A percentile compares a stretch with the other conserved stretches of the same genome.
These are phyloP conservation scores for Ascoidea asiatica DNA, from an alignment of 805 yeast genomes.

Conservation along the genomic window DNA sequence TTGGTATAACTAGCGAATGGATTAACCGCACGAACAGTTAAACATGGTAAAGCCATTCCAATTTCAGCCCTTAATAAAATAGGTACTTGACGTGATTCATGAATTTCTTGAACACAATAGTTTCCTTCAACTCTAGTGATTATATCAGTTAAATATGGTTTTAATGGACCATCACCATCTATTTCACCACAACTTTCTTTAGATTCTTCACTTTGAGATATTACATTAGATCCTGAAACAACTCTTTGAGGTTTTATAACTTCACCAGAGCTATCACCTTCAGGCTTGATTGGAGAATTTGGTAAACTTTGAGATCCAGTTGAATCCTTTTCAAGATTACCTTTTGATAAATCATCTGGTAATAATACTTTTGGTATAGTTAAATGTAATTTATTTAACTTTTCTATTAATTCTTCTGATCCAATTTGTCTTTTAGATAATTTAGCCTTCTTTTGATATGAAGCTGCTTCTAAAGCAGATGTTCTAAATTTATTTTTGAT, in stretches of 20 bases:
- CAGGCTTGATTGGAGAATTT: conserved; percentile 4
- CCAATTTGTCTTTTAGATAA: conserved; percentile 1
- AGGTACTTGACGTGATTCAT: conserved; percentile 69
- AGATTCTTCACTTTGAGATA: background rate
- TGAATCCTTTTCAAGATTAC: background rate
- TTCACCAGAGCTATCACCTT: conserved; percentile 4
- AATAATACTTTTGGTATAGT: conserved; percentile 29
- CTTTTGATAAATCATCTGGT: conserved; percentile 15
- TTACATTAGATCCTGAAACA: conserved; percentile 3
- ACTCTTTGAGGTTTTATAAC: conserved; percentile 1
- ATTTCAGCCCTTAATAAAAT: conserved; percentile 79
- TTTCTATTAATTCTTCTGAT: conserved; percentile 31
- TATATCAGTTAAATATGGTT: conserved; percentile 44
- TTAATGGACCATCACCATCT: conserved; percentile 25
- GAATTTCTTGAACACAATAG: conserved; percentile 64
- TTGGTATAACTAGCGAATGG: conserved; percentile 41
- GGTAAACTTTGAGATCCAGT: conserved; percentile 12
- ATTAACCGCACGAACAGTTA: conserved; percentile 81
- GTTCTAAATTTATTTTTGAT: conserved; percentile 69
- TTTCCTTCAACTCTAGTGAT: conserved; percentile 49
- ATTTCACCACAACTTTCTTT: background rate
- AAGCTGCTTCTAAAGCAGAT: conserved; percentile 60
- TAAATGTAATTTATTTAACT: conserved; percentile 36
- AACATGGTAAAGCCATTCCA: conserved; percentile 92
- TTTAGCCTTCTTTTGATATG: conserved; percentile 25